phyloP scores from a whole-genome alignment of 108 stramenopile species.

The Nitzschia sp. region DNA sequence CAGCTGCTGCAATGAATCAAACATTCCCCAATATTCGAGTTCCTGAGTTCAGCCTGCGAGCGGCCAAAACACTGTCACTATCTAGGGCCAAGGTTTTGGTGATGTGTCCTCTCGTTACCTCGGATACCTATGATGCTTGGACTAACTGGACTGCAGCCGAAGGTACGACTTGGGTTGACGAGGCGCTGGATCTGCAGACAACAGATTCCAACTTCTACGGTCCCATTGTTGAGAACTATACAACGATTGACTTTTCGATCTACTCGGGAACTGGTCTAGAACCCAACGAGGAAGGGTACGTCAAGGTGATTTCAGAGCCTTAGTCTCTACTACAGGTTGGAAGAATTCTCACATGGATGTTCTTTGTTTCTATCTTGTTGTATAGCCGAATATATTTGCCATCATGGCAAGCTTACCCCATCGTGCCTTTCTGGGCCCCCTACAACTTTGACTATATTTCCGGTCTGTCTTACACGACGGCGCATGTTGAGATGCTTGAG shows the following conservation, averaged over 20 bases:
- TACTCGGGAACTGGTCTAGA: not conserved
- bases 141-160: not conserved
- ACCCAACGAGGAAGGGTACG: slow-evolving; percentile 2
- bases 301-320: not conserved
- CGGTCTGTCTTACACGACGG: not conserved
- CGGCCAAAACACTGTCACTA: slow-evolving; percentile 22
- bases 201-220: slow-evolving; percentile 3
- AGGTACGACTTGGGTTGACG: slow-evolving; percentile 1
- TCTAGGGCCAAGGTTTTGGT: slow-evolving; percentile 3
- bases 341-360: not conserved
- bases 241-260: not conserved
- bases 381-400: slow-evolving; percentile 2
- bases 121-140: not conserved
- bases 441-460: not conserved
- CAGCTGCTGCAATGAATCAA: slow-evolving; percentile 19
- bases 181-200: not conserved
- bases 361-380: not conserved
- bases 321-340: not conserved
- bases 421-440: slow-evolving; percentile 32
- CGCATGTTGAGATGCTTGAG: slow-evolving; percentile 37
- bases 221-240: slow-evolving; percentile 1
- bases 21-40: slow-evolving; percentile 24
- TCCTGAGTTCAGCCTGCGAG: slow-evolving; percentile 28
- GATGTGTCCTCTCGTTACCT: not conserved
- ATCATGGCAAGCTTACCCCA: slow-evolving; percentile 31